Conservation (phyloP, 768 basidiomycete genomes). For the Strobilomyces echinocephalus region DNA sequence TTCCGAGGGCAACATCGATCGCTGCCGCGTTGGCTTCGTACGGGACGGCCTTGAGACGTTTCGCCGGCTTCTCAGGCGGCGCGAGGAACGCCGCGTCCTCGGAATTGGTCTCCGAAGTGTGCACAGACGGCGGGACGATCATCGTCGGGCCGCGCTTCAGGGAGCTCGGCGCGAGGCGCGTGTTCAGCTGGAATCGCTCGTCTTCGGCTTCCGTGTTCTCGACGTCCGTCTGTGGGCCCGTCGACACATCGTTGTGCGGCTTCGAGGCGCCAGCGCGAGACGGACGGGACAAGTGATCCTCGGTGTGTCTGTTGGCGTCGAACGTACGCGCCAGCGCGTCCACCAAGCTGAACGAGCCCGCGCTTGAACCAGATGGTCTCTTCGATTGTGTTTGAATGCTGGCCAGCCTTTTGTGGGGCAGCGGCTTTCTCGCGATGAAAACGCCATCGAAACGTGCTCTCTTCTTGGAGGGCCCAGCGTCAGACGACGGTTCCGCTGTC, state of each 20-base stretch:
- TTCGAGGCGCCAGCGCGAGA: neutral
- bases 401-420: neutral
- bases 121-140: neutral
- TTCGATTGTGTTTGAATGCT: neutral
- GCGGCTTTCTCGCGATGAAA: constrained; percentile 15
- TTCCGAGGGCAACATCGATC: constrained; percentile 25
- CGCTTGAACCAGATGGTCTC: neutral
- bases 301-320: constrained; percentile 21
- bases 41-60: constrained; percentile 16
- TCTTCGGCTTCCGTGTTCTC: constrained; percentile 24
- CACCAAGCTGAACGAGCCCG: constrained; percentile 12
- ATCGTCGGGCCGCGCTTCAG: neutral
- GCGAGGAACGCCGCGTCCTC: neutral
- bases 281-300: neutral
- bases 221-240: constrained; percentile 14
- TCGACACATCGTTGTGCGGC: neutral
- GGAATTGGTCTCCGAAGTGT: constrained; percentile 13
- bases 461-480: neutral
- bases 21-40: constrained; percentile 17
- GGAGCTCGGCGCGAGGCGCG: constrained; percentile 10
- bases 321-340: constrained; percentile 25
- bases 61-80: constrained; percentile 11
- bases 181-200: constrained; percentile 8
- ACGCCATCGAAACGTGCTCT: constrained; percentile 24
- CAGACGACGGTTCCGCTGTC: neutral